Percentiles rank a stretch among this genome's conserved stretches.
Conservation (phyloP, 345 rosid species). For the Eucalyptus guilfoylei region DNA sequence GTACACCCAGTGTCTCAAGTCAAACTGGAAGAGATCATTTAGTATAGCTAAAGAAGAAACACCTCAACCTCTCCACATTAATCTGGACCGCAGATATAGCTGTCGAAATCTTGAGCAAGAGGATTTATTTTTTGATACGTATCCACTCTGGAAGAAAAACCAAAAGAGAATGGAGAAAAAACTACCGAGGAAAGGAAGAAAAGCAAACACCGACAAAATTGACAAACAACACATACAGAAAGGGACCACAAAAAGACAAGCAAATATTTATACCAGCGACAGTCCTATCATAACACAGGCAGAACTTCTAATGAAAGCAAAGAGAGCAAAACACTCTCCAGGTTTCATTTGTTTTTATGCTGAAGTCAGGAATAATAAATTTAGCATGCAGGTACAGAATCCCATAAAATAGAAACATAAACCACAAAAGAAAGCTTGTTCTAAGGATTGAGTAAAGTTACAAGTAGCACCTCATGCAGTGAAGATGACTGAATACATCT, state of each 20-base stretch:
- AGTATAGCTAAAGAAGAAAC: not conserved
- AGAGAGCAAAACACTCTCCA: not conserved
- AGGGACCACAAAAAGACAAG: not conserved
- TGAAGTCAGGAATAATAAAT: not conserved
- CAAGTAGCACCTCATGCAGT: not conserved
- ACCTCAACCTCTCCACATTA: not conserved
- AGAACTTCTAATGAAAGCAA: not conserved
- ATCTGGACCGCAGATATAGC: not conserved
- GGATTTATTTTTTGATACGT: not conserved
- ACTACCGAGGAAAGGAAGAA: not conserved
- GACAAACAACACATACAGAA: not conserved
- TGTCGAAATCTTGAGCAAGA: not conserved
- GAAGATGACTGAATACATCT: not conserved
- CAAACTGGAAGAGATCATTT: not conserved
- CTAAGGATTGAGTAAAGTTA: not conserved
- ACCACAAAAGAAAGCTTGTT: not conserved
- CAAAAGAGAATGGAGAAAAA: not conserved
- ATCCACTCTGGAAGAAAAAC: not conserved
- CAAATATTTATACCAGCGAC: not conserved
- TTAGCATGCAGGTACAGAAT: not conserved
- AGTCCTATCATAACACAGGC: not conserved
- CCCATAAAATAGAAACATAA: not conserved
- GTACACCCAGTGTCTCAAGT: not conserved
- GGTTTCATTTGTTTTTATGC: not conserved
- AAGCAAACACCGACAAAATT: not conserved